Percentiles rank a stretch among this genome's conserved stretches.
Conservation (phyloP, 169 alveolate genomes). For the Plasmodium sp. region DNA sequence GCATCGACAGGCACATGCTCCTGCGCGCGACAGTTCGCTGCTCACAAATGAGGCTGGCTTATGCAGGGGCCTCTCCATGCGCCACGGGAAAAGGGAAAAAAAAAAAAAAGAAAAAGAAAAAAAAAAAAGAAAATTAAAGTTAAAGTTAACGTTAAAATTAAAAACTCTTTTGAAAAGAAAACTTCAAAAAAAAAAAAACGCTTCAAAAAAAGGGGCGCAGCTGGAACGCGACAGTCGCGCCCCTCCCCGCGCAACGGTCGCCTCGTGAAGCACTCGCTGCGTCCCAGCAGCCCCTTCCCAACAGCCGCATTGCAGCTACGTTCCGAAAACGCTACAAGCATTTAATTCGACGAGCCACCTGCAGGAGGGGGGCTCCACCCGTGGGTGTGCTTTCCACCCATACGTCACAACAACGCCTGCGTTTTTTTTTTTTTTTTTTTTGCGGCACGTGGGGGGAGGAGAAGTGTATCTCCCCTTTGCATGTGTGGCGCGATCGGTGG, state of each 20-base stretch:
- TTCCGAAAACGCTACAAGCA: not conserved
- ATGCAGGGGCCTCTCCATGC: not conserved
- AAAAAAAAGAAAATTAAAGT: not conserved
- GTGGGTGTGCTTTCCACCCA: not conserved
- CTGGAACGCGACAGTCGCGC: too few relatives aligned
- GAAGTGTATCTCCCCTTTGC: not conserved
- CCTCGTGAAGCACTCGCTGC: not conserved
- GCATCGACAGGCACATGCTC: not conserved
- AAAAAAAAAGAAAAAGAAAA: not conserved
- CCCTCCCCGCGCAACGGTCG: not conserved
- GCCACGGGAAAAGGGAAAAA: not conserved
- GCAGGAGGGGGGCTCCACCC: not conserved
- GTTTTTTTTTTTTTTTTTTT: not conserved
- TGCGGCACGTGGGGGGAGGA: not conserved
- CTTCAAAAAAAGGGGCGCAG: not conserved
- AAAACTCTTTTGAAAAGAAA: not conserved
- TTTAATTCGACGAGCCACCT: not conserved
- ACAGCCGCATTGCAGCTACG: too few relatives aligned
- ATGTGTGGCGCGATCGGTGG: not conserved
- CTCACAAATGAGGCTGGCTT: not conserved
- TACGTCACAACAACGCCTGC: not conserved
- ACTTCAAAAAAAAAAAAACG: not conserved
- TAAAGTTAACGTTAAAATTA: not conserved
- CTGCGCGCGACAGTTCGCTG: not conserved
- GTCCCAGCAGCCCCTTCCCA: not conserved